Evolutionary conservation across 1,284 basidiomycete species (phyloP), one percentile per base, ranked within the genome.

Genomic region (Ganoderma sp.): DNA sequence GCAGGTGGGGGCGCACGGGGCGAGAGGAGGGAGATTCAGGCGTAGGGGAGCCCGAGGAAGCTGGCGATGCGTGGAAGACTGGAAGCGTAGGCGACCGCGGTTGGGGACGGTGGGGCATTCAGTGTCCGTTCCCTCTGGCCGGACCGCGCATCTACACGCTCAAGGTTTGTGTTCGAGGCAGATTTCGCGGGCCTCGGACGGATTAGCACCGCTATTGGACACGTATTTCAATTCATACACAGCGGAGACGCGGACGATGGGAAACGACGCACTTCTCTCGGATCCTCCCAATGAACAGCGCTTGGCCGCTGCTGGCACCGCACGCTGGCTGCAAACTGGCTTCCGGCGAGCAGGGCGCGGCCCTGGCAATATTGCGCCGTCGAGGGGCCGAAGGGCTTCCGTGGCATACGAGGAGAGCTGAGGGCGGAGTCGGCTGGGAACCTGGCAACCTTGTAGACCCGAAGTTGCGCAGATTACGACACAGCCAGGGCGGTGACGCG

Each of bases 21-120:
- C 58, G 32, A 69, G 68, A 69, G 68, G 41, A 61, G 25, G 64
- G 52, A 66, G 70, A 66, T 66, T 69, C 64, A 66, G 70, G 70
- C 62, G 67, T 59, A 71, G 70, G 66, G 56, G n/a, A 19, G 45
- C 45, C 45, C 8, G 63, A 43, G 58, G 58, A 66, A 66, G 65
- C 64, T 58, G 56, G 60, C 61, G 70, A 71, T 67, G 65, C 62
- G 64, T 65, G 66, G 70, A 71, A 71, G 70, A 3, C 32, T 66
- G 66, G 66, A 71, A 71, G 70, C 68, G 65, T 58, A 66, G 66
- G 45, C 58, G 66, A 69, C 68, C 64, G 67, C 66, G 43, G 66
- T 68, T 68, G 66, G 66, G 56, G 19, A 48, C 3, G 6, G 45
- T 22, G n/a, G 45, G 45, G 7, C 68, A 71, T 69, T 69, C 62